Conservation (phyloP, 2,329 filamentous ascomycete genomes). For the Dactylellina sp. region DNA sequence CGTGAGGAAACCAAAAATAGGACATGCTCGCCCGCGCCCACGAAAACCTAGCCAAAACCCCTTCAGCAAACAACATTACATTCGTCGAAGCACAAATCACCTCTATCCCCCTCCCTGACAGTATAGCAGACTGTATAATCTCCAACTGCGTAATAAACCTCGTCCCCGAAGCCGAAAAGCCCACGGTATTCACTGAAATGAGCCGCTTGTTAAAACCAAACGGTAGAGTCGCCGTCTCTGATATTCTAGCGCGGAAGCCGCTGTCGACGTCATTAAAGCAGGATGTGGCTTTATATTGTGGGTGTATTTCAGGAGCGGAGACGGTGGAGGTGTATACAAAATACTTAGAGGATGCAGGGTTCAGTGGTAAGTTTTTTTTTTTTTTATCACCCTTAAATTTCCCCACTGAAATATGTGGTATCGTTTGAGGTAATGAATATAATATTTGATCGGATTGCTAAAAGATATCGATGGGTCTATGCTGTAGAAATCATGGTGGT, state of each 20-base stretch:
- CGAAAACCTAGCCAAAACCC: slow-evolving; percentile 62
- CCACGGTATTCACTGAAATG: slow-evolving; percentile 70
- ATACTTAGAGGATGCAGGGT: slow-evolving; percentile 64
- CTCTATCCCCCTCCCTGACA: slow-evolving; percentile 63
- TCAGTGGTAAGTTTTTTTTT: slow-evolving; percentile 18
- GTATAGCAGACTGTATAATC: slow-evolving; percentile 70
- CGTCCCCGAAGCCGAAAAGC: slow-evolving; percentile 69
- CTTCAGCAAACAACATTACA: slow-evolving; percentile 64
- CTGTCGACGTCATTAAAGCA: slow-evolving; percentile 67
- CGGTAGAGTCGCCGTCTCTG: slow-evolving; percentile 71
- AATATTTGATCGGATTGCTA: too few relatives aligned
- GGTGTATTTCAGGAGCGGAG: slow-evolving; percentile 72
- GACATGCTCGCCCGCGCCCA: slow-evolving; percentile 70
- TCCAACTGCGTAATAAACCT: slow-evolving; percentile 75
- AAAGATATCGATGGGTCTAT: too few relatives aligned
- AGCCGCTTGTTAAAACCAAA: slow-evolving; percentile 70
- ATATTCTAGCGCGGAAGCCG: slow-evolving; percentile 70
- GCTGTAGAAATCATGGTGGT: slow-evolving; percentile 30
- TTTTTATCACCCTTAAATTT: too few relatives aligned
- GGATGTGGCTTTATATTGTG: slow-evolving; percentile 70
- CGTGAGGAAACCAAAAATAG: too few relatives aligned
- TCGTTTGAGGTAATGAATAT: too few relatives aligned
- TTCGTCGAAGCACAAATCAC: slow-evolving; percentile 70
- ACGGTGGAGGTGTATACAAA: slow-evolving; percentile 67
- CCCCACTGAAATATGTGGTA: too few relatives aligned